A percentile compares a stretch with the other conserved stretches of the same genome.
Conservation (phyloP, 139 green algal species). For the Chlamydomonas schloesseri region DNA sequence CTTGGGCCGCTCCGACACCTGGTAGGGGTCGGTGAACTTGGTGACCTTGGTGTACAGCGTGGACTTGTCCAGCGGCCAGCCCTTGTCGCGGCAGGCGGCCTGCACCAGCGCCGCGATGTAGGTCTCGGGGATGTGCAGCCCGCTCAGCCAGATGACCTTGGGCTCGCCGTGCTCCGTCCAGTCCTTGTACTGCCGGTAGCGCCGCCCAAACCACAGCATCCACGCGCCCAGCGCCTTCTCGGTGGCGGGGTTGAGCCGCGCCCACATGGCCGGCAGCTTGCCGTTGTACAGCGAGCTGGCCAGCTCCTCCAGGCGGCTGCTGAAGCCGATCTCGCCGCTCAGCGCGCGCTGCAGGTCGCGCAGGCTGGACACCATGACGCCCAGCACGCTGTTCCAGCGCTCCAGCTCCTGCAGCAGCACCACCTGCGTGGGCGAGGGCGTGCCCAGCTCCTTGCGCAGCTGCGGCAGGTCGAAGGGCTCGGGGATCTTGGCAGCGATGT, state of each 20-base stretch:
- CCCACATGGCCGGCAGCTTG: slow-evolving; percentile 84
- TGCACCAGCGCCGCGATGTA: slow-evolving; percentile 89
- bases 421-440: slow-evolving; percentile 77
- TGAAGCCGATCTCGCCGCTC: slow-evolving; percentile 88
- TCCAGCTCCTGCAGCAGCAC: slow-evolving; percentile 91
- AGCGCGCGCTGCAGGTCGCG: slow-evolving; percentile 84
- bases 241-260: slow-evolving; percentile 77
- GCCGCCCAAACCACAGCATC: slow-evolving; percentile 86
- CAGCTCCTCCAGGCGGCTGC: slow-evolving; percentile 79
- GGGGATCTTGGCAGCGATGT: slow-evolving; percentile 82
- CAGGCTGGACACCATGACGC: slow-evolving; percentile 76
- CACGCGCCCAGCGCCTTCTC: slow-evolving; percentile 85
- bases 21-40: slow-evolving; percentile 52
- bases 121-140: slow-evolving; percentile 89
- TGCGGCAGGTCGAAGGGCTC: slow-evolving; percentile 87
- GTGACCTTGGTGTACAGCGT: slow-evolving; percentile 90
- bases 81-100: slow-evolving; percentile 83
- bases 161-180: slow-evolving; percentile 87
- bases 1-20: slow-evolving; percentile 67
- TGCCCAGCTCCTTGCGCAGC: slow-evolving; percentile 79
- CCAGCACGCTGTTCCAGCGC: slow-evolving; percentile 79
- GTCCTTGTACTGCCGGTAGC: slow-evolving; percentile 77
- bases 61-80: slow-evolving; percentile 86
- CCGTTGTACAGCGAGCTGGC: slow-evolving; percentile 80
- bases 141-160: slow-evolving; percentile 87